Conservation (phyloP, 352 stramenopile species). For the Globisporangium nunn region DNA sequence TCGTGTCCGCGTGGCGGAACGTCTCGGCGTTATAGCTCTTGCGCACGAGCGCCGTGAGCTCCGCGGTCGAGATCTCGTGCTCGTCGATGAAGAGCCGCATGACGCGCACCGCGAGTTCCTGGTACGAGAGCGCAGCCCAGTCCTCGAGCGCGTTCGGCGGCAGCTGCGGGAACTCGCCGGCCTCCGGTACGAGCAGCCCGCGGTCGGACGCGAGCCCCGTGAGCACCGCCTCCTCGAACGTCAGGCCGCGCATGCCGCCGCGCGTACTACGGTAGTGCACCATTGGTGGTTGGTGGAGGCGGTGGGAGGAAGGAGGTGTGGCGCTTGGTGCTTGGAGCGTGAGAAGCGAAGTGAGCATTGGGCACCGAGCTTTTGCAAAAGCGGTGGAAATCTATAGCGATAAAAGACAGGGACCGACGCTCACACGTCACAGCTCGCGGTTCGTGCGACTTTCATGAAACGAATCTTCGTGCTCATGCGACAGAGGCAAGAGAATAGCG, state of each 20-base stretch:
- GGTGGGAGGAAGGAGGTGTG: background rate
- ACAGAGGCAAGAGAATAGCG: no score
- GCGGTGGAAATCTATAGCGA: no score
- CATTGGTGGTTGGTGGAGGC: constrained; percentile 25
- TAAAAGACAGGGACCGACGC: no score
- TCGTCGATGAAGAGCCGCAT: constrained; percentile 96
- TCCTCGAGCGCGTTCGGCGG: constrained; percentile 54
- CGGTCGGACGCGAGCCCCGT: constrained; percentile 80
- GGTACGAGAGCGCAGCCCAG: constrained; percentile 91
- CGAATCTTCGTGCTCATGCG: no score
- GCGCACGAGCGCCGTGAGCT: constrained; percentile 89
- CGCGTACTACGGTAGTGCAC: constrained; percentile 82
- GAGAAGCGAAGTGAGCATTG: background rate
- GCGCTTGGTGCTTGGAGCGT: background rate
- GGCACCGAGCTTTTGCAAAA: no score
- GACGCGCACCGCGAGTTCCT: constrained; percentile 91
- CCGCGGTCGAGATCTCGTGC: constrained; percentile 88
- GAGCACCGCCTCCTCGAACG: constrained; percentile 85
- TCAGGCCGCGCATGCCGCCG: constrained; percentile 68
- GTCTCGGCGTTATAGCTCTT: constrained; percentile 89
- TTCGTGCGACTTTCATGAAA: no score
- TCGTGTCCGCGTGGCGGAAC: constrained; percentile 93
- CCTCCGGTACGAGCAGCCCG: constrained; percentile 77
- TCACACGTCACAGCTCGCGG: background rate
- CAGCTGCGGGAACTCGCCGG: constrained; percentile 71